These are phyloP conservation scores for Ustilago crameri DNA, from an alignment of 1,284 basidiomycete species.

Conservation along the genomic window DNA sequence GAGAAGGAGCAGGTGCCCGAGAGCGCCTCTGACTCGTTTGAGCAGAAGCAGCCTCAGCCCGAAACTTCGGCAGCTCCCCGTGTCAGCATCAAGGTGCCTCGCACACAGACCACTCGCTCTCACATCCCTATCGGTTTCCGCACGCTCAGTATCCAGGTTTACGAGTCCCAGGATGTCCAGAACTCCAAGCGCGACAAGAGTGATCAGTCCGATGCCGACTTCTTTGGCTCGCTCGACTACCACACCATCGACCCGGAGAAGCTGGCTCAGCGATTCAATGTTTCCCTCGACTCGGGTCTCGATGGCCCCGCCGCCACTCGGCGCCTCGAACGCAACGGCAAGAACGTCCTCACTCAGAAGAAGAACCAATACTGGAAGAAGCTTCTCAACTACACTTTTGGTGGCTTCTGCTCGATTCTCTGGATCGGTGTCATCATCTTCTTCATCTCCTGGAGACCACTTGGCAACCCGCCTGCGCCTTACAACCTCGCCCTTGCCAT, in stretches of 20 bases:
- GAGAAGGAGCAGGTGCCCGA: slow-evolving; percentile 34
- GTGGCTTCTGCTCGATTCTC: slow-evolving; percentile 74
- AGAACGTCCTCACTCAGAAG: slow-evolving; percentile 72
- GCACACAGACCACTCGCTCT: slow-evolving; percentile 40
- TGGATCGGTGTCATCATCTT: slow-evolving; percentile 72
- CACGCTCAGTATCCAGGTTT: slow-evolving; percentile 61
- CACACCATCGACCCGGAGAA: slow-evolving; percentile 72
- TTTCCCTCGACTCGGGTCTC: slow-evolving; percentile 70
- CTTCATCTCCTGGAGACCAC: slow-evolving; percentile 73
- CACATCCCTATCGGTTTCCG: slow-evolving; percentile 59
- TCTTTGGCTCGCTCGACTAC: slow-evolving; percentile 71
- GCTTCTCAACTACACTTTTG: slow-evolving; percentile 72
- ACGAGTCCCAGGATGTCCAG: slow-evolving; percentile 45
- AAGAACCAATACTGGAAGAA: slow-evolving; percentile 72
- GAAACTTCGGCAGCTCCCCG: slow-evolving; percentile 24
- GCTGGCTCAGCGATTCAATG: slow-evolving; percentile 72
- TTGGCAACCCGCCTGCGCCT: slow-evolving; percentile 72
- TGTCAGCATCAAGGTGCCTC: slow-evolving; percentile 41
- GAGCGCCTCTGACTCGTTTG: slow-evolving; percentile 21
- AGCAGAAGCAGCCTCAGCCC: slow-evolving; percentile 3
- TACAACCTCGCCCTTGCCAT: slow-evolving; percentile 71
- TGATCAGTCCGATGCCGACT: slow-evolving; percentile 43
- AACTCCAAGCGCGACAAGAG: slow-evolving; percentile 25
- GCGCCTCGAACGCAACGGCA: slow-evolving; percentile 71
- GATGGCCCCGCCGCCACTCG: slow-evolving; percentile 72